phyloP scores from a whole-genome alignment of 805 yeast species.

The Dipodascopsis uninucleata region DNA sequence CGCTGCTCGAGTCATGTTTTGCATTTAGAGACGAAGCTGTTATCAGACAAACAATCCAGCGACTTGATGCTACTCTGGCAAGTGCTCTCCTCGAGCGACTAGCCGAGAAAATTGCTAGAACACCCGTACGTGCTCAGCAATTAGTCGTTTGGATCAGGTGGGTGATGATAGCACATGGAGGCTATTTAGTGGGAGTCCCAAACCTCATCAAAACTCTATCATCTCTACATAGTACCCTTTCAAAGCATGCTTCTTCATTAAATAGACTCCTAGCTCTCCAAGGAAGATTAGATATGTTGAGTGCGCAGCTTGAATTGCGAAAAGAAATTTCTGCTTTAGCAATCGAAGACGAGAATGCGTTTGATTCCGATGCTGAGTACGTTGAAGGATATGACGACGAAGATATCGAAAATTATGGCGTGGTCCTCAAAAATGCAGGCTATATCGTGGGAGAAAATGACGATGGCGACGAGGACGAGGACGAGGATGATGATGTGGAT shows the following conservation, averaged over 20 bases:
- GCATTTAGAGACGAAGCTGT: conserved; percentile 47
- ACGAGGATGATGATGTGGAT: conserved; percentile 40
- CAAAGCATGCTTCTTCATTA: conserved; percentile 53
- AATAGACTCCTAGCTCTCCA: conserved; percentile 73
- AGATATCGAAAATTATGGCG: no score
- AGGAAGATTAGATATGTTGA: conserved; percentile 76
- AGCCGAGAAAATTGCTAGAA: conserved; percentile 49
- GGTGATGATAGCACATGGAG: conserved; percentile 67
- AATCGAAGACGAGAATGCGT: conserved; percentile 33
- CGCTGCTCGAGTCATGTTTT: conserved; percentile 80
- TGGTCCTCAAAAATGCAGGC: conserved; percentile 15
- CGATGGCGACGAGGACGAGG: conserved; percentile 37
- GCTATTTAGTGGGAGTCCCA: conserved; percentile 52
- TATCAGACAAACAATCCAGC: conserved; percentile 52
- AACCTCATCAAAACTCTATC: conserved; percentile 55
- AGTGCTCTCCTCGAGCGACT: conserved; percentile 46
- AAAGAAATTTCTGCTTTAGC: conserved; percentile 39
- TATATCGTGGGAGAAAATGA: conserved; percentile 48
- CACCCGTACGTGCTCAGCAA: conserved; percentile 51
- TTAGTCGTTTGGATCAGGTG: conserved; percentile 73
- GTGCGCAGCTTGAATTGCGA: conserved; percentile 72
- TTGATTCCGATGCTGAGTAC: conserved; percentile 38
- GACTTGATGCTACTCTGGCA: conserved; percentile 47
- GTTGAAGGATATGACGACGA: conserved; percentile 38
- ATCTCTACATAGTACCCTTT: conserved; percentile 54